Evolutionary conservation across 1,139 yeast genomes (phyloP), one percentile per base, ranked within the genome.

Genomic region (Yamadazyma jaroonii): DNA sequence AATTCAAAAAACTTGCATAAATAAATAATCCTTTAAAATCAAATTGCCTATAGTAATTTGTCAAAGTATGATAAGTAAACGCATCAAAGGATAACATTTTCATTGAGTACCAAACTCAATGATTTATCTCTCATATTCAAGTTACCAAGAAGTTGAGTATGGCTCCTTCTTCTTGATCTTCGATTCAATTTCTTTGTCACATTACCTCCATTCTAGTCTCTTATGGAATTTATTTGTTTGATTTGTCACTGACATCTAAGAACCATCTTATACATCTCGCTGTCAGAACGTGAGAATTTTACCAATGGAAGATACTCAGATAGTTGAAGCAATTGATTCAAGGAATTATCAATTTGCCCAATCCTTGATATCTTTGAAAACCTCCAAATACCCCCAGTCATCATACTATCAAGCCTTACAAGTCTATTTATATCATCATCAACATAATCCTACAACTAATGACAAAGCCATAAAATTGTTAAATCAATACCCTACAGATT

Each of bases 261-360:
- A 9, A 10, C 25, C 25, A 23, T 23, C 20, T 17, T 4, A 23
- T 5, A 23, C 11, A 5, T 23, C 8, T 23, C 25, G 10, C 11
- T 9, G 25, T n/a, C n/a, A n/a, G n/a, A 23, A 14, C n/a, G 11
- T n/a, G 32, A 29, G 11, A 29, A 20, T 29, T 29, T 29, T 29
- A 23, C 25, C 35, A 13, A 23, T 39, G 46, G 40, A 35, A 27
- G 46, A 44, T 26, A 36, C 28, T 17, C 45, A 59, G 35, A 59
- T 70, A 33, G 44, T 66, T 29, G 58, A 57, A 12, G 77, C 82
- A 10, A 71, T 84, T 30, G 77, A 76, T 24, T 64, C 67, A 24
- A 83, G 84, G 3, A 69, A 78, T 5, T 80, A 59, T 53, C 62
- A 67, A 32, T 64, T 64, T 41, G 92, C 94, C 0, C 65, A 67